Evolutionary conservation across 23 red algal genomes (phyloP), one percentile per base, ranked within the genome.

Genomic region (Gracilaria vermiculophylla): DNA sequence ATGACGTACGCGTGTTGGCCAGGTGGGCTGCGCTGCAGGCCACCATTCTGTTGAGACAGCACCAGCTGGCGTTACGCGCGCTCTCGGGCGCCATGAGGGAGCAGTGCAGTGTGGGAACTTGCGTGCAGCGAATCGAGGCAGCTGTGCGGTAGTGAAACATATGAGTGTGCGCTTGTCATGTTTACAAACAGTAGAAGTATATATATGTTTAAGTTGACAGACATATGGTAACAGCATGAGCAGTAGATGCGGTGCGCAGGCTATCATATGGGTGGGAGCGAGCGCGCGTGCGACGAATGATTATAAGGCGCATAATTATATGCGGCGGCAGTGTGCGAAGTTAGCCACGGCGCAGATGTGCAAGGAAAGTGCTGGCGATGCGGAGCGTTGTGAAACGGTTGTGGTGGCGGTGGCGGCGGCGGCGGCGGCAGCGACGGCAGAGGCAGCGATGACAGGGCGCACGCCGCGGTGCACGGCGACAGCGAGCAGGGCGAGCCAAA

Each of bases 111-210:
- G 65, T 96, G 24, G 94, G 94, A 1, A 86, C 92, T 36, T 96
- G 94, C 36, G 77, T 96, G 14, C 31, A 73, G 33, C 41, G 72
- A 32, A 96, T 96, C 60, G 94, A 96, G 58, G 81, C 78, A 21
- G 27, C 37, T 33, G 64, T 85, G 10, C 21, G 36, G 4, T 8
- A 37, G n/a, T n/a, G n/a, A n/a, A n/a, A n/a, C n/a, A n/a, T n/a
- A n/a, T n/a, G n/a, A n/a, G n/a, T n/a, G n/a, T n/a, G n/a, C n/a
- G n/a, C n/a, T n/a, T n/a, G n/a, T n/a, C n/a, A n/a, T n/a, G n/a
- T n/a, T n/a, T n/a, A n/a, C n/a, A n/a, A n/a, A n/a, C n/a, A n/a
- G n/a, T n/a, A n/a, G n/a, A n/a, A n/a, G n/a, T n/a, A n/a, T n/a
- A n/a, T n/a, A n/a, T n/a, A n/a, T n/a, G n/a, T n/a, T n/a, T n/a